Evolutionary conservation across 2,329 filamentous ascomycete genomes (phyloP).

Genomic region (Cercospora zeae-maydis): DNA sequence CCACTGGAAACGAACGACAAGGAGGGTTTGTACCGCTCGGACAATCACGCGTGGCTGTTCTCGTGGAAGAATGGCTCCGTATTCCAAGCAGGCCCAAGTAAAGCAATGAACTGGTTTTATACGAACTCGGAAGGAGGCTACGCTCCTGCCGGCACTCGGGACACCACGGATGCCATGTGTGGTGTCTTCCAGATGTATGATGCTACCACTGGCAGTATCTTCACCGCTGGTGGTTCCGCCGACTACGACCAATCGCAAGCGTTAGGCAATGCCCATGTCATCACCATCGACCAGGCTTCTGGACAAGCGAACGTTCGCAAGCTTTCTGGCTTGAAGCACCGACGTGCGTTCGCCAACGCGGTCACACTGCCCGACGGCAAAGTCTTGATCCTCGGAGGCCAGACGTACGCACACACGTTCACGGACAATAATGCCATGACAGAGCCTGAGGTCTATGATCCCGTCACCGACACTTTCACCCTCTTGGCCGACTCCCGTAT

Average conservation of each 20-base stretch:
- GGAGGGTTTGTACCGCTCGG: background rate
- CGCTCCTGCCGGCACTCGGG: background rate
- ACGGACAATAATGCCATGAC: background rate
- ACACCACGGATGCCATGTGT: background rate
- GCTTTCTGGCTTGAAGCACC: background rate
- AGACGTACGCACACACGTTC: background rate
- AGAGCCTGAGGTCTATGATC: background rate
- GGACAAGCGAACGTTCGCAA: background rate
- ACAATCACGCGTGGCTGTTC: background rate
- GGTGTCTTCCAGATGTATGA: background rate
- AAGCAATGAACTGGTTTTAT: background rate
- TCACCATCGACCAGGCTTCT: background rate
- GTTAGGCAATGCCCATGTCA: background rate
- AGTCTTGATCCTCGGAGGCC: background rate
- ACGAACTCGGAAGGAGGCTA: background rate
- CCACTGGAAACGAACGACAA: background rate
- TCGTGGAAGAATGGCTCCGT: background rate
- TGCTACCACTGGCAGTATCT: background rate
- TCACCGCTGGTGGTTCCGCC: background rate
- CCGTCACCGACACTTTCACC: background rate
- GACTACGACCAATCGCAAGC: background rate
- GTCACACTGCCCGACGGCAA: background rate
- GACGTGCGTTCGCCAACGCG: background rate
- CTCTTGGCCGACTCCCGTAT: background rate
- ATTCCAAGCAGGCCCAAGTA: background rate